These are phyloP conservation scores for Buxus sempervirens DNA, from an alignment of 164 flowering plant genomes.

Conservation along the genomic window DNA sequence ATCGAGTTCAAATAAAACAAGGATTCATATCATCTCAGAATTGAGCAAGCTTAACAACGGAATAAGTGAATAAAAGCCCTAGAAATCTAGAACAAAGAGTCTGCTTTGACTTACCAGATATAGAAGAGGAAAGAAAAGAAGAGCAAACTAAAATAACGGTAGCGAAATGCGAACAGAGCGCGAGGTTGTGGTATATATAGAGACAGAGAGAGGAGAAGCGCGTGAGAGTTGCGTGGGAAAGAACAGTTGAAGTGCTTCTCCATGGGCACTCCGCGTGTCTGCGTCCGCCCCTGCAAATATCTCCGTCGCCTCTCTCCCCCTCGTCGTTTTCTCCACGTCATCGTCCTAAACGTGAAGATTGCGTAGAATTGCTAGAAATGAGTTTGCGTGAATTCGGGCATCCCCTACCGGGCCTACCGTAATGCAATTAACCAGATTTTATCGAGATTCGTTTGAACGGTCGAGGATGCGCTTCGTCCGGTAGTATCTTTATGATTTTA, in stretches of 20 bases:
- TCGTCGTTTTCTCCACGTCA: background rate
- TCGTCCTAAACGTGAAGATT: too few relatives aligned
- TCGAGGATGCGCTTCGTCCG: too few relatives aligned
- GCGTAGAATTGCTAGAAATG: too few relatives aligned
- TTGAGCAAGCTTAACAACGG: background rate
- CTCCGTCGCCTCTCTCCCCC: too few relatives aligned
- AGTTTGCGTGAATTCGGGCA: too few relatives aligned
- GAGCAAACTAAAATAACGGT: constrained; percentile 1
- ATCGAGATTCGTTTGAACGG: too few relatives aligned
- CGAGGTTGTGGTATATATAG: background rate
- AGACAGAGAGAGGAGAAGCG: constrained; percentile 7
- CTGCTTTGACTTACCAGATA: too few relatives aligned
- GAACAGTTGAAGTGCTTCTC: constrained; percentile 26
- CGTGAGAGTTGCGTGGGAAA: constrained; percentile 52
- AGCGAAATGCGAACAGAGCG: background rate
- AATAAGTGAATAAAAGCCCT: background rate
- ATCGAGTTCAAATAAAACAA: background rate
- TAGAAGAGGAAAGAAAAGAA: background rate
- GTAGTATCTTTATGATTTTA: too few relatives aligned
- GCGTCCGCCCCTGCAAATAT: constrained; percentile 18
- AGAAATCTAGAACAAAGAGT: too few relatives aligned
- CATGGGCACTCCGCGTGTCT: constrained; percentile 48
- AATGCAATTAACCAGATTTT: too few relatives aligned
- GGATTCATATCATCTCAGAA: background rate
- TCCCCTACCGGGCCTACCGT: too few relatives aligned